Conservation (phyloP, 2,329 filamentous ascomycete species). For the Scedosporium apiospermum region DNA sequence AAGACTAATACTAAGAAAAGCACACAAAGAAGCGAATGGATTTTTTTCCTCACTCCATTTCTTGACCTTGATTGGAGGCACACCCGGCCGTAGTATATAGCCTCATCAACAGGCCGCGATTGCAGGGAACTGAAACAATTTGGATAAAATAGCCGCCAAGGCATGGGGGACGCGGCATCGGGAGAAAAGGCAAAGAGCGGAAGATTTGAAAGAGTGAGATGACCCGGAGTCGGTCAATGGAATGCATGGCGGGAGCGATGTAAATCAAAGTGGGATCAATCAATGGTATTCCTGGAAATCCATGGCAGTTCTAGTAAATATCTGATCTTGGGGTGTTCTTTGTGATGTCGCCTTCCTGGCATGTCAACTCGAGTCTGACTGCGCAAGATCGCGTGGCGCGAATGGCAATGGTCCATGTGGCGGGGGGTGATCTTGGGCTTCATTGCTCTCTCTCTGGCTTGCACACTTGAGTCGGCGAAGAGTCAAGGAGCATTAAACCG, state of each 20-base stretch:
- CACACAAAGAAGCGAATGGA: background rate
- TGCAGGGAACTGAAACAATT: conserved; percentile 1
- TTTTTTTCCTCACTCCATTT: background rate
- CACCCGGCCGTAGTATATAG: background rate
- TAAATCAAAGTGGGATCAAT: background rate
- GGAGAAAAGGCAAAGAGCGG: background rate
- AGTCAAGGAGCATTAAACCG: background rate
- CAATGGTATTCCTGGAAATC: background rate
- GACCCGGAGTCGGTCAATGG: background rate
- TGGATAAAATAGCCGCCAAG: conserved; percentile 6
- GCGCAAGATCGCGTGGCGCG: background rate
- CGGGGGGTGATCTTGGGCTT: background rate
- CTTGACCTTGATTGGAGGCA: background rate
- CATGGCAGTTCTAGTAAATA: background rate
- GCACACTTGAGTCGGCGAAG: background rate
- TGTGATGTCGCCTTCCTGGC: background rate
- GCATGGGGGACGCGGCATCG: background rate
- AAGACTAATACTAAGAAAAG: background rate
- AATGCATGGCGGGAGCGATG: background rate
- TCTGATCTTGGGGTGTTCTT: background rate
- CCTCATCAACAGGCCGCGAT: background rate
- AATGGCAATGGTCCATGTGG: background rate
- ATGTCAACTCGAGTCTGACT: too few relatives aligned
- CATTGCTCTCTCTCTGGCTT: background rate
- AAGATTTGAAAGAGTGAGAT: background rate